A percentile compares a stretch with the other conserved stretches of the same genome.
These are phyloP conservation scores for Straminergon stramineum DNA, from an alignment of 225 moss, liverwort and hornwort genomes.

Conservation along the genomic window DNA sequence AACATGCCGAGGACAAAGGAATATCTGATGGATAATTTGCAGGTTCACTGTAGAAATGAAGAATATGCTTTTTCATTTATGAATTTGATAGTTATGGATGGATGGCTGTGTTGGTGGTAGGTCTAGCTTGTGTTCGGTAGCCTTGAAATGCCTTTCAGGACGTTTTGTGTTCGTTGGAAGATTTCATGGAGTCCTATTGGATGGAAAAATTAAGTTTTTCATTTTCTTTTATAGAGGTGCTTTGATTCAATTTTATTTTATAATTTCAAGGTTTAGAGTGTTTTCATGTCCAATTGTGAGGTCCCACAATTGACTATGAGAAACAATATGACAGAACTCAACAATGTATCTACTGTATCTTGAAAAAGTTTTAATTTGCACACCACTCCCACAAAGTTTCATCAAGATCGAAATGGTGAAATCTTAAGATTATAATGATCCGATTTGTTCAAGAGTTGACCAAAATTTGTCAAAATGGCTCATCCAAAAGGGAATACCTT, in stretches of 20 bases:
- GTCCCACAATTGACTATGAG: background rate
- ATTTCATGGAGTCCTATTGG: background rate
- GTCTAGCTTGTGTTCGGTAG: background rate
- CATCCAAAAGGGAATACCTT: background rate
- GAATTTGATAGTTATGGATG: background rate
- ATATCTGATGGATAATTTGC: background rate
- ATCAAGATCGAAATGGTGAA: background rate
- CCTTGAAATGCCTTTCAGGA: background rate
- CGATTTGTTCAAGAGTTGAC: background rate
- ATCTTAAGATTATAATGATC: background rate
- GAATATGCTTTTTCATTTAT: background rate
- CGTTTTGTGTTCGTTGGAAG: background rate
- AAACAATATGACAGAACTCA: background rate
- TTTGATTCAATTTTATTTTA: background rate
- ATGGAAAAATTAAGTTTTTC: background rate
- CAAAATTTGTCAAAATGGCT: background rate
- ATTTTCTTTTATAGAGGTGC: background rate
- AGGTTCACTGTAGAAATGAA: background rate
- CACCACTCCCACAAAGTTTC: background rate
- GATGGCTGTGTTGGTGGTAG: background rate
- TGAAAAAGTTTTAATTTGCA: background rate
- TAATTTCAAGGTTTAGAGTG: background rate
- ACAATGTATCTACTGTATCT: background rate
- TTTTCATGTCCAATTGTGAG: background rate
- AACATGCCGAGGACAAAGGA: background rate